phyloP scores from a whole-genome alignment of 2,329 filamentous ascomycete species.

The Grosmannia clavigera region DNA sequence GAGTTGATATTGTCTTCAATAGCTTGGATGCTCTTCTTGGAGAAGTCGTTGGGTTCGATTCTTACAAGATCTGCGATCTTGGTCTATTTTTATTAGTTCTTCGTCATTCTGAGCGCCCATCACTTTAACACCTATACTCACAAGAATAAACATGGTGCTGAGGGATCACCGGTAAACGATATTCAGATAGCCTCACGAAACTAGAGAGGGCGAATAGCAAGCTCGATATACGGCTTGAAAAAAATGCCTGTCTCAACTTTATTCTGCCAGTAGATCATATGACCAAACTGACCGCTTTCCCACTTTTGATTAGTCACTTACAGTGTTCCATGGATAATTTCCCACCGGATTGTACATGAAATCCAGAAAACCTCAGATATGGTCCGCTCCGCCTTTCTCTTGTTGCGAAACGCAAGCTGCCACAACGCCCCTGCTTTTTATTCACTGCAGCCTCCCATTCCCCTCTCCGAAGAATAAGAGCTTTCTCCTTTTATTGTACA shows the following conservation, averaged over 20 bases:
- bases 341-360: background rate
- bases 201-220: background rate
- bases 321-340: background rate
- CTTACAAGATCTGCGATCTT: slow-evolving; percentile 91
- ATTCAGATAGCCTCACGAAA: background rate
- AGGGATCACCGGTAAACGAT: background rate
- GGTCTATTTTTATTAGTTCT: slow-evolving; percentile 41
- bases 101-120: background rate
- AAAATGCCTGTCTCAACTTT: background rate
- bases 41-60: slow-evolving; percentile 80
- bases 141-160: slow-evolving; percentile 1
- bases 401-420: background rate
- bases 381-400: background rate
- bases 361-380: background rate
- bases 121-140: background rate
- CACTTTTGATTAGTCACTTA: background rate
- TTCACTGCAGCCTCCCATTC: background rate
- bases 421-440: background rate
- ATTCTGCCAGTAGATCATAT: background rate
- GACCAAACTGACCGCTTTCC: background rate
- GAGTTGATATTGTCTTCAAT: slow-evolving; percentile 95
- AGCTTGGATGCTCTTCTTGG: slow-evolving; percentile 66
- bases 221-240: background rate
- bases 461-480: background rate
- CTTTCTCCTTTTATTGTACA: background rate